Conservation (phyloP, 352 stramenopile species). For the Globisporangium iwayamae region DNA sequence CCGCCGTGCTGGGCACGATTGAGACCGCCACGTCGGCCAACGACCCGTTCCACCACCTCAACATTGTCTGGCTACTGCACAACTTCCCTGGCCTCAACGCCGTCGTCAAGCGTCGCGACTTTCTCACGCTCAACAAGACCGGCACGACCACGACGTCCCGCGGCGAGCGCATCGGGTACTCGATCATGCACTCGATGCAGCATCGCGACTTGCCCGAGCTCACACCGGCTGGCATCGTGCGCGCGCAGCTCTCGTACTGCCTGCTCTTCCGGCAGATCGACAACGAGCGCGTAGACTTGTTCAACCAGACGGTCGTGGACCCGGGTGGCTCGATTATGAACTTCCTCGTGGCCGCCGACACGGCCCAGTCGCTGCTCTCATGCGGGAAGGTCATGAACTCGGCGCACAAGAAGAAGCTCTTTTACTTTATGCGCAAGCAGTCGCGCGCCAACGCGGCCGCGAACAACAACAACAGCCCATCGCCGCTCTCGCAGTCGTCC, state of each 20-base stretch:
- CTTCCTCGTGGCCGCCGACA: constrained; percentile 36
- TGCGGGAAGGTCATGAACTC: constrained; percentile 31
- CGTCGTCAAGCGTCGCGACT: constrained; percentile 43
- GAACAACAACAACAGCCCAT: not conserved
- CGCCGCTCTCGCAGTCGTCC: constrained; percentile 10
- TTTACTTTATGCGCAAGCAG: constrained; percentile 35
- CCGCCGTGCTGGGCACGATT: constrained; percentile 41
- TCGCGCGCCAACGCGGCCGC: constrained; percentile 11
- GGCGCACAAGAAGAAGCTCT: constrained; percentile 51
- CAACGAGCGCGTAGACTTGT: constrained; percentile 35
- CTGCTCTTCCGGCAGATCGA: constrained; percentile 40
- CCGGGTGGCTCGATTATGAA: constrained; percentile 30
- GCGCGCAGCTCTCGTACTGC: constrained; percentile 38
- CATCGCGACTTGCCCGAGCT: constrained; percentile 44
- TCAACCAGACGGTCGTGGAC: constrained; percentile 36
- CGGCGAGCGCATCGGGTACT: constrained; percentile 48
- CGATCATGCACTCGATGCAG: constrained; percentile 46
- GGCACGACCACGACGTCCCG: constrained; percentile 34
- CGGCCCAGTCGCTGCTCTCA: constrained; percentile 22
- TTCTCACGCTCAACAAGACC: constrained; percentile 35
- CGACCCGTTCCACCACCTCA: constrained; percentile 57
- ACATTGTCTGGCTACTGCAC: constrained; percentile 39
- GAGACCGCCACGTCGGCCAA: constrained; percentile 28
- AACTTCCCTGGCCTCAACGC: constrained; percentile 28
- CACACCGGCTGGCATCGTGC: constrained; percentile 30